Evolutionary conservation across 1,284 basidiomycete species (phyloP).

Genomic region (Puccinia brachypodii): DNA sequence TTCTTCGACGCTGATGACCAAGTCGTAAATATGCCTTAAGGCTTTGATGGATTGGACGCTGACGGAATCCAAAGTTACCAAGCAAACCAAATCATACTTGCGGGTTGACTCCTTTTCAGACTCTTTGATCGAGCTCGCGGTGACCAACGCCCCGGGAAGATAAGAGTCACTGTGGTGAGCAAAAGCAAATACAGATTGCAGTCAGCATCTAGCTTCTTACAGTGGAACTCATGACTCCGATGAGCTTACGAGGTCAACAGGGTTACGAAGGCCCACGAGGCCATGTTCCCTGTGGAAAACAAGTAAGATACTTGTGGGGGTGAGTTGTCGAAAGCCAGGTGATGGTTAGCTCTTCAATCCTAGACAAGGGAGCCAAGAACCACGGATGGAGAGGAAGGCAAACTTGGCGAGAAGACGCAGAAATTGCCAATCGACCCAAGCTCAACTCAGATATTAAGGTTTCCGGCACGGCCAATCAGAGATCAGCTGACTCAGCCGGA

Average conservation of each 20-base stretch:
- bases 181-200: slow-evolving; percentile 70
- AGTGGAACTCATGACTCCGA: background rate
- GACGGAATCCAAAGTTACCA: slow-evolving; percentile 89
- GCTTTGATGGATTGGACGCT: slow-evolving; percentile 79
- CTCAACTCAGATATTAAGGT: background rate
- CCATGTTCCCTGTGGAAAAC: background rate
- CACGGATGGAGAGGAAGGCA: background rate
- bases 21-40: slow-evolving; percentile 75
- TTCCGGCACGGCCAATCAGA: background rate
- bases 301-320: background rate
- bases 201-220: background rate
- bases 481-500: background rate
- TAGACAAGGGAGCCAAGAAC: background rate
- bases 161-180: slow-evolving; percentile 71
- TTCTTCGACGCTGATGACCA: slow-evolving; percentile 85
- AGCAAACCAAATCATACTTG: slow-evolving; percentile 77
- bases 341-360: too few relatives aligned
- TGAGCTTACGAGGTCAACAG: slow-evolving; percentile 34
- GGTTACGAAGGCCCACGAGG: slow-evolving; percentile 38
- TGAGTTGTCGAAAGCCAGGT: background rate
- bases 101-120: slow-evolving; percentile 67
- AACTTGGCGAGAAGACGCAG: background rate
- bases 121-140: slow-evolving; percentile 77
- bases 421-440: too few relatives aligned
- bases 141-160: slow-evolving; percentile 83